These are phyloP conservation scores for Achaetomium macrosporum DNA, from an alignment of 2,329 filamentous ascomycete species.

Conservation along the genomic window DNA sequence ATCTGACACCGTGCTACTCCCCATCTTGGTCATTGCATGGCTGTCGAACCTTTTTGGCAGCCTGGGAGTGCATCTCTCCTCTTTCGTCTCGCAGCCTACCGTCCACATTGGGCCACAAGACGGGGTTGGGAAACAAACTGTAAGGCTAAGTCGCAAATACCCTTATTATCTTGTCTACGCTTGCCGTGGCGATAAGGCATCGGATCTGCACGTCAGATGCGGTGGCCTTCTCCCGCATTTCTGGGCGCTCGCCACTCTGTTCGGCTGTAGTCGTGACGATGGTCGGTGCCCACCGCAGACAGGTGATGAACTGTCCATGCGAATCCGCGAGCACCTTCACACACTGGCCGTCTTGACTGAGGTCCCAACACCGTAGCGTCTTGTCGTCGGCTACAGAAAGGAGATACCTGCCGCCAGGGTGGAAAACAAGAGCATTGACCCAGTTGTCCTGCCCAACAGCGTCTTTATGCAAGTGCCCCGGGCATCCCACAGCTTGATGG, in stretches of 20 bases:
- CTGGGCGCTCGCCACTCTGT: conserved; percentile 31
- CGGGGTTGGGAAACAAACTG: no score
- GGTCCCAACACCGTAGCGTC: conserved; percentile 88
- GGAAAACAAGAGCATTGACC: conserved; percentile 79
- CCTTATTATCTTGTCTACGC: conserved; percentile 67
- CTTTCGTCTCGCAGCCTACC: no score
- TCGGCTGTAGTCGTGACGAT: conserved; percentile 50
- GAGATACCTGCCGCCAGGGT: conserved; percentile 86
- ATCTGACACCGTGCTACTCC: no score
- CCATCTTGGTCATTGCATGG: no score
- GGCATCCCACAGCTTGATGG: conserved; percentile 81
- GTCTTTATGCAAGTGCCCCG: conserved; percentile 79
- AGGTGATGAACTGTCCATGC: conserved; percentile 79
- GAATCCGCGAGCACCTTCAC: conserved; percentile 73
- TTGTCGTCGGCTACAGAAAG: conserved; percentile 84
- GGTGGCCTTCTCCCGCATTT: conserved; percentile 37
- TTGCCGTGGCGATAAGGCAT: conserved; percentile 83
- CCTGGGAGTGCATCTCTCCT: no score
- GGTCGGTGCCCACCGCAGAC: conserved; percentile 79
- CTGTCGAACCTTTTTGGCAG: no score
- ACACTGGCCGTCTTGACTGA: conserved; percentile 81
- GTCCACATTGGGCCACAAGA: no score
- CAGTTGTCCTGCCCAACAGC: conserved; percentile 88
- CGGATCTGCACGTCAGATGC: conserved; percentile 59
- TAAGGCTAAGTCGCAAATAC: conserved; percentile 57